Conservation (phyloP, 495 filamentous ascomycete species). For the Neurospora pannonica region DNA sequence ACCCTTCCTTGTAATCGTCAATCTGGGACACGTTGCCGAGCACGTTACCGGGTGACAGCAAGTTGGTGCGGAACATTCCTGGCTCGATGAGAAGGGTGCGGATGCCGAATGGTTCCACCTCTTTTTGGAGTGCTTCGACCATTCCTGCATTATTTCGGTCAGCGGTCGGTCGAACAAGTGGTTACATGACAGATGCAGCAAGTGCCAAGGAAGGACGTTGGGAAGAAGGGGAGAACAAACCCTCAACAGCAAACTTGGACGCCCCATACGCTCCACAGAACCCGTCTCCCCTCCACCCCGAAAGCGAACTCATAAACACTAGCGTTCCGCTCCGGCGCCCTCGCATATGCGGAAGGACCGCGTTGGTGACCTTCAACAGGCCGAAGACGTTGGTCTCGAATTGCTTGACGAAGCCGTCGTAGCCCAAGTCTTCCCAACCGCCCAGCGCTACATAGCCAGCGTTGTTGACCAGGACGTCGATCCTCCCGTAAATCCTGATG, state of each 20-base stretch:
- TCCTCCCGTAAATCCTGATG: slow-evolving; percentile 26
- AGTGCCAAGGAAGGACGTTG: not conserved
- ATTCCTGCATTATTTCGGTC: slow-evolving; percentile 2
- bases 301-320: slow-evolving; percentile 13
- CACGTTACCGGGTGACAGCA: not conserved
- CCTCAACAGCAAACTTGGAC: slow-evolving; percentile 13
- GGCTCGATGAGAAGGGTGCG: slow-evolving; percentile 14
- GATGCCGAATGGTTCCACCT: slow-evolving; percentile 8
- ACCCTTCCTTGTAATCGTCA: slow-evolving; percentile 10
- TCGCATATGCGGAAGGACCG: slow-evolving; percentile 37
- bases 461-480: slow-evolving; percentile 50
- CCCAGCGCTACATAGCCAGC: slow-evolving; percentile 39
- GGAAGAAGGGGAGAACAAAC: slow-evolving; percentile 1
- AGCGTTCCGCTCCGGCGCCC: slow-evolving; percentile 37
- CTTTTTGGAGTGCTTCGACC: slow-evolving; percentile 13
- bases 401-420: slow-evolving; percentile 25
- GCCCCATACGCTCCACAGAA: slow-evolving; percentile 8
- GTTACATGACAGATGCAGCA: not conserved
- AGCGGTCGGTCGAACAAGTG: not conserved
- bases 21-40: not conserved
- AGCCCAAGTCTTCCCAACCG: slow-evolving; percentile 31
- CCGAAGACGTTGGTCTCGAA: slow-evolving; percentile 45
- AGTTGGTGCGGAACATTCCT: slow-evolving; percentile 11
- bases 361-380: slow-evolving; percentile 33
- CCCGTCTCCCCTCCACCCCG: slow-evolving; percentile 9